phyloP scores from a whole-genome alignment of 768 basidiomycete species.

The Boletus tomentosulus region DNA sequence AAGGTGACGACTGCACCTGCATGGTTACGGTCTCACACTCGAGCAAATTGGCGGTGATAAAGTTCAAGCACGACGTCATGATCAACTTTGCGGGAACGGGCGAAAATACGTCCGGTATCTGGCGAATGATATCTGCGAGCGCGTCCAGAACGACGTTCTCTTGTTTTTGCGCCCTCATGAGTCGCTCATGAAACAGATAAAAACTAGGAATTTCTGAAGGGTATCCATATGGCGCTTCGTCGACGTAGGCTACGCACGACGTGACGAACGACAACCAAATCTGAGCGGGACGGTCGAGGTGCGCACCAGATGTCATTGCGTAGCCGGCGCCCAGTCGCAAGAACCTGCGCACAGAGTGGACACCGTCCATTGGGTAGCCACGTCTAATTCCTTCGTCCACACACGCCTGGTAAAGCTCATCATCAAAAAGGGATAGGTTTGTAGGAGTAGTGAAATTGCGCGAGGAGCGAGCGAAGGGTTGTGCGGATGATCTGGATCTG shows the following conservation, averaged over 20 bases:
- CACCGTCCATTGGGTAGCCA: not conserved
- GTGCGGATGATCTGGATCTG: not conserved
- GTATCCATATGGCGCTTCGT: not conserved
- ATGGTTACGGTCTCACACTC: not conserved
- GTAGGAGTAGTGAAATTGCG: not conserved
- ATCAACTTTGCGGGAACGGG: not conserved
- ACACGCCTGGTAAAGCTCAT: slow-evolving; percentile 10
- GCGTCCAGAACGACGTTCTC: not conserved
- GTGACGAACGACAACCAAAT: not conserved
- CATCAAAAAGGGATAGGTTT: not conserved
- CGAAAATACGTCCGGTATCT: not conserved
- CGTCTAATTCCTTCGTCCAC: slow-evolving; percentile 12
- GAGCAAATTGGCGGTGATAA: not conserved
- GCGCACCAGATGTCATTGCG: not conserved
- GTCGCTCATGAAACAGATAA: not conserved
- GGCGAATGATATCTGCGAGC: not conserved
- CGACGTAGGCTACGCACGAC: not conserved
- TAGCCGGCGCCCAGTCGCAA: not conserved
- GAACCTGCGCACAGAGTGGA: not conserved
- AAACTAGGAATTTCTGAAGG: not conserved
- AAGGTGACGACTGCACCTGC: not conserved
- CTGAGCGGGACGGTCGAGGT: not conserved
- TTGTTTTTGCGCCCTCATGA: not conserved
- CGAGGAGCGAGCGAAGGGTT: not conserved
- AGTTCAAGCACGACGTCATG: not conserved